Base-by-base conservation (phyloP, 345 rosid genomes). In the Eucalyptus pauciflora region DNA sequence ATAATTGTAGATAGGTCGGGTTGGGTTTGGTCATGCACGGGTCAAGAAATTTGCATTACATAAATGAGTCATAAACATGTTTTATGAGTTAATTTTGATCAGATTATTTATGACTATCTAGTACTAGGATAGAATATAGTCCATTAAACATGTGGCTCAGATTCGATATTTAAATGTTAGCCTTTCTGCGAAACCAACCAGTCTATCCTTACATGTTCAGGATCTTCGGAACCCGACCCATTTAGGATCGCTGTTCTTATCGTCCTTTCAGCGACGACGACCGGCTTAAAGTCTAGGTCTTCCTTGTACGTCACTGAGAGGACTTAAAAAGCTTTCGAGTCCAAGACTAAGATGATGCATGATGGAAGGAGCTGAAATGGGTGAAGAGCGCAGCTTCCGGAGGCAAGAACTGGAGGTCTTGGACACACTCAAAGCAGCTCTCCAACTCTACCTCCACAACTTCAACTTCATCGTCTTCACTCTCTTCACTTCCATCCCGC, bases 401-500 rank as follows among this genome's bases (percentile, higher is more conserved):
- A 87, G 33, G 29, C 87, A 83, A 67, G 62, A 83, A 43, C 13
- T 56, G 86, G 54, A 83, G 8, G 10, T 31, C 87, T 67, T 17
- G 41, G 60, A 31, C 25, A 50, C 69, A 9, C 86, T 89, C 86
- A 67, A 50, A 50, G 86, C 86, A 89, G 43, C 88, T 67, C 56
- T 89, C 37, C 69, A 41, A 62, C 50, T 89, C 85, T 62, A 85
- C 31, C 56, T 62, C 67, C 86, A 86, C 15, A 89, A 86, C 43
- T 49, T 48, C 41, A 89, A 27, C 62, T 69, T 89, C 90, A 64
- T 89, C 67, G 24, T 64, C 64, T 64, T 89, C 85, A 48, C 87
- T 52, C 33, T 67, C 29, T 51, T 89, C 56, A 33, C 88, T 6
- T 86, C 88, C 62, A 37, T 89, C 45, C 90, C 90, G 33, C 49